Conservation (phyloP, 495 filamentous ascomycete genomes). For the Staphylotrichum longicolle region DNA sequence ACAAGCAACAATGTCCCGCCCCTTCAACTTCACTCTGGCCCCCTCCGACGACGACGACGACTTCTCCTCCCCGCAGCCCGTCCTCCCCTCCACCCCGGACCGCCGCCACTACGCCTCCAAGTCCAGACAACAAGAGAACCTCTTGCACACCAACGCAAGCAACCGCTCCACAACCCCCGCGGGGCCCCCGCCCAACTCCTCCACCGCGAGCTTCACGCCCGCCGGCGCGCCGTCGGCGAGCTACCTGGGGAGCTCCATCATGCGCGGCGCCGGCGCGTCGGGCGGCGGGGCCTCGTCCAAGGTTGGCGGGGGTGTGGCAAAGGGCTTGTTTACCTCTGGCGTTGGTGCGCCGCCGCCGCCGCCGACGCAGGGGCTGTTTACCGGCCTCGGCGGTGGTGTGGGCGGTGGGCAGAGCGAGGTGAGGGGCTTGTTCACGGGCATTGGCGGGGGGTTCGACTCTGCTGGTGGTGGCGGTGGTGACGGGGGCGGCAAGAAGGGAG, state of each 20-base stretch:
- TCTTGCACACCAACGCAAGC: constrained; percentile 8
- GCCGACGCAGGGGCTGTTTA: constrained; percentile 9
- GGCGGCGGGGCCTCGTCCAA: neutral
- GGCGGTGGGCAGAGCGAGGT: neutral
- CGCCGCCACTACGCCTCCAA: neutral
- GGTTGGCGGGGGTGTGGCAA: neutral
- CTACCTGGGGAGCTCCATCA: constrained; percentile 64
- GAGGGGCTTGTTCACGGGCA: constrained; percentile 17
- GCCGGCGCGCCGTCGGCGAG: constrained; percentile 64
- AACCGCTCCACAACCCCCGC: constrained; percentile 75
- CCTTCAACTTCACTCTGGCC: constrained; percentile 11
- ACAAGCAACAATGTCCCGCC: neutral
- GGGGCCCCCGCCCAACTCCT: constrained; percentile 57
- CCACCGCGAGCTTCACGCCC: constrained; percentile 67
- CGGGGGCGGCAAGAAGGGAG: neutral
- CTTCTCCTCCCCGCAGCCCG: neutral
- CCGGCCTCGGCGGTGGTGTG: neutral
- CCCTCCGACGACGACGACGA: neutral
- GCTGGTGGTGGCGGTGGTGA: neutral
- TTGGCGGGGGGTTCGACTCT: constrained; percentile 4
- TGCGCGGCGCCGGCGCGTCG: constrained; percentile 35
- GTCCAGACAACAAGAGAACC: neutral
- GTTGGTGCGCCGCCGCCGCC: neutral
- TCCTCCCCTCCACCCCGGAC: constrained; percentile 17
- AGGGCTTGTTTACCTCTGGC: too few relatives aligned